A percentile compares a stretch with the other conserved stretches of the same genome.
phyloP scores from a whole-genome alignment of 1,139 yeast genomes.

The Eremothecium sinecaudum region DNA sequence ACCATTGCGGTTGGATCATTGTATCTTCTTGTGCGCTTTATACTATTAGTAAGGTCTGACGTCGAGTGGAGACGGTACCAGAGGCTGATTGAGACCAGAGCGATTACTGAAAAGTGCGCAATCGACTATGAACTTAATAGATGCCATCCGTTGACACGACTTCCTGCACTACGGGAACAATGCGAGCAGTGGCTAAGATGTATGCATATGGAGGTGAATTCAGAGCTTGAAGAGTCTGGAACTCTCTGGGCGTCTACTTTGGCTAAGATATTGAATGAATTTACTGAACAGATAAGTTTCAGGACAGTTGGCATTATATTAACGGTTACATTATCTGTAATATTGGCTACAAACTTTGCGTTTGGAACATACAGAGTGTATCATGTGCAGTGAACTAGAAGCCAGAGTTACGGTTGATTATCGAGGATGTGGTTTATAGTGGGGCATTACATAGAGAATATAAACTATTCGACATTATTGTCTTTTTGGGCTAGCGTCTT shows the following conservation, averaged over 20 bases:
- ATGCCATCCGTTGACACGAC: constrained; percentile 49
- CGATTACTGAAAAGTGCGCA: constrained; percentile 42
- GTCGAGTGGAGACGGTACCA: constrained; percentile 39
- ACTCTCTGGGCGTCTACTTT: constrained; percentile 53
- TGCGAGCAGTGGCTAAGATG: constrained; percentile 58
- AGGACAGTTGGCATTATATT: constrained; percentile 43
- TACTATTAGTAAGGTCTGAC: constrained; percentile 44
- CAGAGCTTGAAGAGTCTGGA: constrained; percentile 35
- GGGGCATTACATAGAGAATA: too few species aligned
- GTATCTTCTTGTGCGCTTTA: constrained; percentile 36
- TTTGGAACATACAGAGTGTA: constrained; percentile 21
- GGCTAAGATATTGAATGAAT: constrained; percentile 52
- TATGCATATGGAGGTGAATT: constrained; percentile 46
- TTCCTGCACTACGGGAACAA: constrained; percentile 47
- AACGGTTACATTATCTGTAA: constrained; percentile 26
- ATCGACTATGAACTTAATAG: constrained; percentile 44
- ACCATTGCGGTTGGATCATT: constrained; percentile 38
- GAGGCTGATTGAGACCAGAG: constrained; percentile 21
- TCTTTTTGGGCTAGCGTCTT: constrained; percentile 8
- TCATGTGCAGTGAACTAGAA: constrained; percentile 2
- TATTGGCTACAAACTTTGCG: constrained; percentile 27
- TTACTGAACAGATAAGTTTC: constrained; percentile 54
- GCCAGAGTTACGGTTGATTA: too few species aligned
- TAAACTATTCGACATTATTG: background rate
- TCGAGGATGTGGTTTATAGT: too few species aligned